Evolutionary conservation across 306 rosid species (phyloP), one percentile per base, ranked within the genome.

Genomic region (Hippophae rhamnoides): DNA sequence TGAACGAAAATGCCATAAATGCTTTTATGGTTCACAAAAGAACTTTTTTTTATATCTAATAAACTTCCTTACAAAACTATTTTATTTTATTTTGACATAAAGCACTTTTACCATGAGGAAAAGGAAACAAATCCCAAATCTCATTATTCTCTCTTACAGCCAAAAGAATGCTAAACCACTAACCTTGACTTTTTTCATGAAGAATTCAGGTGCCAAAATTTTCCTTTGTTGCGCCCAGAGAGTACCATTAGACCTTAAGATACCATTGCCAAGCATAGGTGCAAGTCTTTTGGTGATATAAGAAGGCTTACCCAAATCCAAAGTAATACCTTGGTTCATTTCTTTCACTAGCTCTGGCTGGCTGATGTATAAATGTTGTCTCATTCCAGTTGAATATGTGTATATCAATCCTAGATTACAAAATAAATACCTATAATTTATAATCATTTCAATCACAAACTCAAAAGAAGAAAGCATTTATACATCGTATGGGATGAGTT

Each of bases 181-280:
- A 69, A 84, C 99, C 93, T 86, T 86, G 52, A 92, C 96, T 75
- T 82, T 89, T 76, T 83, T 82, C 84, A 79, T 81, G 82, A 79
- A 92, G 73, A 92, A 92, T 72, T 92, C 95, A 31, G 96, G 86
- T 2, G 96, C 93, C 26, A 92, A 78, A 43, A 92, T 87, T 66
- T 92, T 92, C 63, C 99, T 77, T 65, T 92, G 99, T 1, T 85
- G 86, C 0, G 80, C 77, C 99, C 99, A 92, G 10, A 72, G 54
- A 10, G 44, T 66, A 2, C 96, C 96, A 59, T 92, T 92, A 59
- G 96, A 76, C 62, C 95, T 76, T 64, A 88, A 56, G 63, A 92
- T 67, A 72, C 99, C 92, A 67, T 84, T 82, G 64, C 99, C 99
- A 27, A 92, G 93, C 79, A 92, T 14, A 5, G 96, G 95, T 5